A percentile compares a stretch with the other conserved stretches of the same genome.
Evolutionary conservation across 805 yeast genomes (phyloP).

Genomic region (Yarrowia divulgata): DNA sequence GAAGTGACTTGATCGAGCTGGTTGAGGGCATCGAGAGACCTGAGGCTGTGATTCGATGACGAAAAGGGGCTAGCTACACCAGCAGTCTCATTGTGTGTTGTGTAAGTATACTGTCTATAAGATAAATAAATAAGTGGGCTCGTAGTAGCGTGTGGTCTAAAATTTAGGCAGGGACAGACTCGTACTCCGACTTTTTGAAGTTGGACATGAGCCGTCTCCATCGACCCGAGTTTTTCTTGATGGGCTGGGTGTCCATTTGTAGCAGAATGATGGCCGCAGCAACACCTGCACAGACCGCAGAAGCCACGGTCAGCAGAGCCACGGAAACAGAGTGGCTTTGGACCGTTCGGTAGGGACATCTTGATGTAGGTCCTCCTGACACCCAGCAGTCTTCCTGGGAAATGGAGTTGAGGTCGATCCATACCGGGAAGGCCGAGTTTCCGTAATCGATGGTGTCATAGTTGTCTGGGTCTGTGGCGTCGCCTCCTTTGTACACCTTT

Average conservation of each 20-base stretch:
- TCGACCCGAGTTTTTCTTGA: conserved; percentile 70
- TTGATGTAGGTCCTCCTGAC: conserved; percentile 75
- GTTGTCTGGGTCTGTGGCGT: conserved; percentile 14
- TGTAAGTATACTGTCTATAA: conserved; percentile 41
- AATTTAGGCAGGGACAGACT: conserved; percentile 92
- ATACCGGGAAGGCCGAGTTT: conserved; percentile 55
- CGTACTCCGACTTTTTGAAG: conserved; percentile 69
- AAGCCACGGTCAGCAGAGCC: conserved; percentile 70
- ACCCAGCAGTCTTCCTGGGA: conserved; percentile 83
- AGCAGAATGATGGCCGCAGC: conserved; percentile 61
- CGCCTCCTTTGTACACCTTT: conserved; percentile 34
- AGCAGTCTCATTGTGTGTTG: not conserved
- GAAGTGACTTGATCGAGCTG: conserved; percentile 39
- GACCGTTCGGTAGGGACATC: conserved; percentile 76
- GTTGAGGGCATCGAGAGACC: conserved; percentile 39
- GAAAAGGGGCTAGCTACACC: not conserved
- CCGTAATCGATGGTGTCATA: conserved; percentile 39
- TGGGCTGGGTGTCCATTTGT: conserved; percentile 68
- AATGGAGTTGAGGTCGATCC: conserved; percentile 86
- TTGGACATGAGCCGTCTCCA: conserved; percentile 67
- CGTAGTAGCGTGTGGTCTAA: conserved; percentile 42
- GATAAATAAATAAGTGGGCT: conserved; percentile 44
- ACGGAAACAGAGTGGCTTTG: conserved; percentile 64
- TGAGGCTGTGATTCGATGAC: conserved; percentile 48
- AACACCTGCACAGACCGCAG: conserved; percentile 62